A percentile compares a stretch with the other conserved stretches of the same genome.
These are phyloP conservation scores for Pestalotiopsis sp. DNA, from an alignment of 2,329 filamentous ascomycete species.

Conservation along the genomic window DNA sequence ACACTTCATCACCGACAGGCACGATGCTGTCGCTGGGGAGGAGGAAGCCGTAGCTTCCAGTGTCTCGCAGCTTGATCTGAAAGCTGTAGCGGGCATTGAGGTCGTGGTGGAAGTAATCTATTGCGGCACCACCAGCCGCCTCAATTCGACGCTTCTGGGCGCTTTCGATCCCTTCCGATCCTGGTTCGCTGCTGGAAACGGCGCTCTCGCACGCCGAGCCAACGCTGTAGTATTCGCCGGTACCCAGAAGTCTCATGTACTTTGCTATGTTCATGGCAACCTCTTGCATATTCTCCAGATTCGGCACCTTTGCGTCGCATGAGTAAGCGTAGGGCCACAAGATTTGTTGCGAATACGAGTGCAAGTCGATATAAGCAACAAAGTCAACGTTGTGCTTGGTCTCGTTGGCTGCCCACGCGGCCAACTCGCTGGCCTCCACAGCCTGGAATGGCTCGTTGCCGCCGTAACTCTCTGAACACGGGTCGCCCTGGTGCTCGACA, in stretches of 20 bases:
- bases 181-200: conserved; percentile 39
- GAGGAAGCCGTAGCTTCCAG: conserved; percentile 90
- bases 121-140: conserved; percentile 76
- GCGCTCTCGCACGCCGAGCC: conserved; percentile 86
- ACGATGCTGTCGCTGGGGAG: conserved; percentile 84
- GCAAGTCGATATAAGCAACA: conserved; percentile 84
- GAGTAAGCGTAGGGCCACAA: conserved; percentile 90
- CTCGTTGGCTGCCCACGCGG: conserved; percentile 81
- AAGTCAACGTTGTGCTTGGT: conserved; percentile 71
- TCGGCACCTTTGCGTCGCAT: conserved; percentile 75
- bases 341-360: conserved; percentile 94
- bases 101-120: conserved; percentile 96
- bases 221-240: conserved; percentile 74
- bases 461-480: conserved; percentile 88
- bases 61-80: conserved; percentile 92
- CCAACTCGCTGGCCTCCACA: conserved; percentile 72
- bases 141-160: conserved; percentile 55
- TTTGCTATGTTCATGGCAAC: conserved; percentile 85
- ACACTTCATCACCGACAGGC: conserved; percentile 84
- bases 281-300: conserved; percentile 89
- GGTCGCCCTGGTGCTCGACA: conserved; percentile 65
- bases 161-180: conserved; percentile 20
- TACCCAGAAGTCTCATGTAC: conserved; percentile 73
- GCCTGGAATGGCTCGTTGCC: conserved; percentile 83
- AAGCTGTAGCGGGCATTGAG: conserved; percentile 81